Conservation (phyloP, 208 protist genomes). For the Sergeia podlipaevii region DNA sequence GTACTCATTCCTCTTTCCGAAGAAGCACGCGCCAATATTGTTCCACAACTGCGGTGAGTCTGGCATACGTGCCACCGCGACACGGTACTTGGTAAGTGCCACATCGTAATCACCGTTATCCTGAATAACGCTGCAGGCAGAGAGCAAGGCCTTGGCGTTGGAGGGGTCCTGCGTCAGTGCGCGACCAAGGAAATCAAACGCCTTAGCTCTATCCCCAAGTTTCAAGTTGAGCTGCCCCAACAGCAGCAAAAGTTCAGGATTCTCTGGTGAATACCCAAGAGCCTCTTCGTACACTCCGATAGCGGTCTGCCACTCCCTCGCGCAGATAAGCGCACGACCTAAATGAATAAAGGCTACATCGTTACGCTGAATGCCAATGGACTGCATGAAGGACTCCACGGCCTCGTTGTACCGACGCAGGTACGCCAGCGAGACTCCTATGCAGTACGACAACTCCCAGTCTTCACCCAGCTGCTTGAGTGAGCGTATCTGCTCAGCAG, state of each 20-base stretch:
- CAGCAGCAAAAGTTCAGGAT: slow-evolving; percentile 90
- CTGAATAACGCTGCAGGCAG: slow-evolving; percentile 94
- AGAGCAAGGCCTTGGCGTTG: slow-evolving; percentile 90
- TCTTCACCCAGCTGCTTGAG: slow-evolving; percentile 50
- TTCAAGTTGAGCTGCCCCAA: slow-evolving; percentile 92
- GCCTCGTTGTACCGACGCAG: slow-evolving; percentile 68
- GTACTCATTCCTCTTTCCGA: slow-evolving; percentile 91
- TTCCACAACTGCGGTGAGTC: slow-evolving; percentile 96
- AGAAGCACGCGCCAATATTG: slow-evolving; percentile 98
- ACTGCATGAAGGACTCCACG: slow-evolving; percentile 74
- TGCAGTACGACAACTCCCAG: slow-evolving; percentile 92
- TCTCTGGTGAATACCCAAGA: slow-evolving; percentile 87
- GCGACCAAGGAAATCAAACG: slow-evolving; percentile 91
- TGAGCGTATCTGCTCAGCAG: slow-evolving; percentile 60
- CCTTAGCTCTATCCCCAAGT: slow-evolving; percentile 62
- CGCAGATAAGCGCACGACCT: slow-evolving; percentile 70
- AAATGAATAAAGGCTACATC: slow-evolving; percentile 92
- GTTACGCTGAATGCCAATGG: slow-evolving; percentile 85
- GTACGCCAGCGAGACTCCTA: slow-evolving; percentile 90
- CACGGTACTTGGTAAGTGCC: slow-evolving; percentile 95
- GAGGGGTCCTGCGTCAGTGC: slow-evolving; percentile 89
- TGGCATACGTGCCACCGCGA: slow-evolving; percentile 82
- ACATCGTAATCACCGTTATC: slow-evolving; percentile 95
- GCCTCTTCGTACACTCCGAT: slow-evolving; percentile 82
- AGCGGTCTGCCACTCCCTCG: slow-evolving; percentile 59